These are phyloP conservation scores for Fusarium paranaense DNA, from an alignment of 2,329 filamentous ascomycete species.

Conservation along the genomic window DNA sequence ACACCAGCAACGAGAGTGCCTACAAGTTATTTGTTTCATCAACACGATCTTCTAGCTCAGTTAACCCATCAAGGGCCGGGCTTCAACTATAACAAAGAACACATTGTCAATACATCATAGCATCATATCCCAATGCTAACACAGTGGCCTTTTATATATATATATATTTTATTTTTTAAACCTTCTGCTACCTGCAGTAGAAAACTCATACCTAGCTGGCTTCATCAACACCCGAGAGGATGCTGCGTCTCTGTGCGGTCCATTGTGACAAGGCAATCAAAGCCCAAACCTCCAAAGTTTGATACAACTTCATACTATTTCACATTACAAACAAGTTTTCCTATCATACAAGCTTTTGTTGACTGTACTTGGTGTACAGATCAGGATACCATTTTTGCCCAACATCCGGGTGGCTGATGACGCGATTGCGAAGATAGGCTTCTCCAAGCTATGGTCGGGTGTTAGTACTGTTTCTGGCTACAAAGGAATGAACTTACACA, in stretches of 20 bases:
- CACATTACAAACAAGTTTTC: not conserved
- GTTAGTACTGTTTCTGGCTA: not conserved
- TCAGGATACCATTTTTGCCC: constrained; percentile 13
- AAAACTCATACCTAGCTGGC: too few species aligned
- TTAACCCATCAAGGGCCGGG: too few species aligned
- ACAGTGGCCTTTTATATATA: too few species aligned
- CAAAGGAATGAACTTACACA: not conserved
- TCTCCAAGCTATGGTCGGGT: not conserved
- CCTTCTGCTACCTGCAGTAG: too few species aligned
- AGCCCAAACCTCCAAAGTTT: accelerated
- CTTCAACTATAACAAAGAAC: too few species aligned
- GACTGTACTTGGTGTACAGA: constrained; percentile 7
- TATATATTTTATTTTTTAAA: too few species aligned
- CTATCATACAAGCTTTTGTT: constrained; percentile 6
- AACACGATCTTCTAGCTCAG: too few species aligned
- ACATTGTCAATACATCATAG: too few species aligned
- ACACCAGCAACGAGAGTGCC: not conserved
- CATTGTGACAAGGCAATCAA: not conserved
- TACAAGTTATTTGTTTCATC: not conserved
- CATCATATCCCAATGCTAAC: too few species aligned
- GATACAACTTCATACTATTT: not conserved
- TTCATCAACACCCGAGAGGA: not conserved
- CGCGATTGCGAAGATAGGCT: constrained; percentile 1
- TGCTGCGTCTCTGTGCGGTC: not conserved
- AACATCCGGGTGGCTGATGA: constrained; percentile 11